phyloP scores from a whole-genome alignment of 495 filamentous ascomycete species.

The Xylaria palmicola region DNA sequence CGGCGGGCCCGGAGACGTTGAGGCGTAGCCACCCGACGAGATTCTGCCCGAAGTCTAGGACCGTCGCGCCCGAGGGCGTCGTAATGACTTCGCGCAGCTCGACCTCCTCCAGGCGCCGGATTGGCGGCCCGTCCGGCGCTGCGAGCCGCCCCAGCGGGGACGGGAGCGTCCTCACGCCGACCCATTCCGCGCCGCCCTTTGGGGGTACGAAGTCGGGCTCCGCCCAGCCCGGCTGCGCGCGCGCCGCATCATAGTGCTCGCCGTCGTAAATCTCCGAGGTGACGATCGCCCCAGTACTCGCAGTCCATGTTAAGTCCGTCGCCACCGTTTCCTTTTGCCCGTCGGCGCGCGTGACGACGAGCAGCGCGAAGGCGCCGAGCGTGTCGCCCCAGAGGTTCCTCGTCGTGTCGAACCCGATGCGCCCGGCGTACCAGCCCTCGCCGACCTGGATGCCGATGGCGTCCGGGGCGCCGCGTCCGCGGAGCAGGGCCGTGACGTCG shows the following conservation, averaged over 20 bases:
- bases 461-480: constrained; percentile 40
- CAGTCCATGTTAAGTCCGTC: constrained; percentile 48
- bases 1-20: constrained; percentile 32
- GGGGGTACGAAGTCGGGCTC: constrained; percentile 19
- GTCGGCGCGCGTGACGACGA: constrained; percentile 31
- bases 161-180: constrained; percentile 25
- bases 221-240: constrained; percentile 28
- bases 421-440: constrained; percentile 56
- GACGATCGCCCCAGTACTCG: constrained; percentile 39
- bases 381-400: constrained; percentile 48
- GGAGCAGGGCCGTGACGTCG: constrained; percentile 45
- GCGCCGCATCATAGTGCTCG: constrained; percentile 45
- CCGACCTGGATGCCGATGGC: constrained; percentile 49
- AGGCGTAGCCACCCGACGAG: constrained; percentile 51
- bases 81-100: constrained; percentile 38
- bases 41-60: constrained; percentile 59
- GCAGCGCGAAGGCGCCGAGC: constrained; percentile 44
- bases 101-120: constrained; percentile 35
- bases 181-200: constrained; percentile 21
- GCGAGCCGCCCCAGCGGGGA: constrained; percentile 29
- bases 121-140: constrained; percentile 42
- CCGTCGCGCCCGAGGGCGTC: constrained; percentile 44
- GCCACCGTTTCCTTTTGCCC: constrained; percentile 27
- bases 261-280: constrained; percentile 55
- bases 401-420: constrained; percentile 42